Conservation (phyloP, 352 stramenopile genomes). For the Globisporangium nunn region DNA sequence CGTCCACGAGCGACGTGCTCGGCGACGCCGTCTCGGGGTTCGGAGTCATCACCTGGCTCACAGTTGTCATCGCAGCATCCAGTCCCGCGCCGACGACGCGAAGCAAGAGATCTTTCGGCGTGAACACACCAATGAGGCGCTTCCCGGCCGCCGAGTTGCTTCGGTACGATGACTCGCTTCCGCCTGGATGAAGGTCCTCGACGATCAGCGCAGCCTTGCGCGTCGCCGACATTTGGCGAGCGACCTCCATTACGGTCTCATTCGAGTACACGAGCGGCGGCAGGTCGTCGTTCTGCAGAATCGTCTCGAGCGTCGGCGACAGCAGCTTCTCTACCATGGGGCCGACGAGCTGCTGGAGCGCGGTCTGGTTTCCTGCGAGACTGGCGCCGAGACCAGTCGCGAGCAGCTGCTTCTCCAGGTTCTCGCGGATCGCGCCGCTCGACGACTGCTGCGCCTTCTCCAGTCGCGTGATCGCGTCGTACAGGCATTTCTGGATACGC, state of each 20-base stretch:
- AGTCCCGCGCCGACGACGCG: constrained; percentile 91
- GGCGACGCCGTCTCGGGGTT: constrained; percentile 92
- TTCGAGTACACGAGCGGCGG: constrained; percentile 68
- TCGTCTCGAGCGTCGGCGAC: constrained; percentile 75
- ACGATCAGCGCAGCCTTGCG: constrained; percentile 81
- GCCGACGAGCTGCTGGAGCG: constrained; percentile 63
- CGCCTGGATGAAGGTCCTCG: constrained; percentile 42
- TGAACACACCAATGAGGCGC: constrained; percentile 94
- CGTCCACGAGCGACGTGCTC: constrained; percentile 92
- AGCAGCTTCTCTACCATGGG: constrained; percentile 86
- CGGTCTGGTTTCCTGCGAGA: constrained; percentile 49
- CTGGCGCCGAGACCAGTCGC: constrained; percentile 36
- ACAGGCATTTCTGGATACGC: constrained; percentile 98
- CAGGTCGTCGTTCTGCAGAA: constrained; percentile 71
- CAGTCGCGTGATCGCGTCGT: constrained; percentile 96
- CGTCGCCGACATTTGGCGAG: constrained; percentile 76
- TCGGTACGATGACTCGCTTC: constrained; percentile 21
- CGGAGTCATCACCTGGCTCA: constrained; percentile 95
- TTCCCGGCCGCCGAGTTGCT: constrained; percentile 33
- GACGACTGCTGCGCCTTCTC: constrained; percentile 87
- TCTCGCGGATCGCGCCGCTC: constrained; percentile 60
- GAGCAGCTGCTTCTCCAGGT: constrained; percentile 73
- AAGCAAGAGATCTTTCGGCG: constrained; percentile 96
- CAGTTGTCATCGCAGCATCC: constrained; percentile 82
- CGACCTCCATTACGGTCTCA: constrained; percentile 82